Evolutionary conservation across 2,329 filamentous ascomycete genomes (phyloP), one percentile per base, ranked within the genome.

Genomic region (Exophiala sp.): DNA sequence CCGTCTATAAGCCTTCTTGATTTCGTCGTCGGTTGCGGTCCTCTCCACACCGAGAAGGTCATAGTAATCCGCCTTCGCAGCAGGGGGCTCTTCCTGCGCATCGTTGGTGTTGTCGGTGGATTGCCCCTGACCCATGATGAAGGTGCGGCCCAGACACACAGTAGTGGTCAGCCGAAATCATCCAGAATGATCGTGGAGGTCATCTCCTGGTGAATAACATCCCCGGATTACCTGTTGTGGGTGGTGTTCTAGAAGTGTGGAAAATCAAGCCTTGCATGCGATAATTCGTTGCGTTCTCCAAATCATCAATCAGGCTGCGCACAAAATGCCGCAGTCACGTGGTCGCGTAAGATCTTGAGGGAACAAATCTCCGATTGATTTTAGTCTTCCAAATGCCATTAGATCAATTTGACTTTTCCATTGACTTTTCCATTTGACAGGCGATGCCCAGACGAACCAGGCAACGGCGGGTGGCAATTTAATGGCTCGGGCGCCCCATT

Each of bases 1-100:
- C 58, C 77, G 85, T 60, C 90, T 84, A 72, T 99, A 99, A 11
- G 91, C 91, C 66, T 90, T 95, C 67, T 96, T 96, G 66, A 99
- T 91, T 86, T 96, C 91, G 52, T 95, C 88, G 41, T 91, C 87
- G 5, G 84, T 84, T 33, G 90, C 91, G 57, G 81, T 78, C 55
- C 83, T 79, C 58, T 88, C 82, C 12, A 96, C 76, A 5, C 80
- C 84, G 4, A 97, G 80, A 34, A 96, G 78, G 64, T 94, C 87
- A 72, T 97, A 97, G 71, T 75, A 75, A 53, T 75, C 73, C 3
- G 64, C 62, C 49, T 70, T 70, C 38, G 60, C 58, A 18, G 60
- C 58, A 18, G 63, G 62, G 12, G 56, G 34, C n/a, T 62, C 54
- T 5, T 61, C 48, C 32, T 60, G 62, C 34, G 57, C 47, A 14